These are phyloP conservation scores for Stagonosporopsis tanaceti DNA, from an alignment of 2,329 filamentous ascomycete species.

Conservation along the genomic window DNA sequence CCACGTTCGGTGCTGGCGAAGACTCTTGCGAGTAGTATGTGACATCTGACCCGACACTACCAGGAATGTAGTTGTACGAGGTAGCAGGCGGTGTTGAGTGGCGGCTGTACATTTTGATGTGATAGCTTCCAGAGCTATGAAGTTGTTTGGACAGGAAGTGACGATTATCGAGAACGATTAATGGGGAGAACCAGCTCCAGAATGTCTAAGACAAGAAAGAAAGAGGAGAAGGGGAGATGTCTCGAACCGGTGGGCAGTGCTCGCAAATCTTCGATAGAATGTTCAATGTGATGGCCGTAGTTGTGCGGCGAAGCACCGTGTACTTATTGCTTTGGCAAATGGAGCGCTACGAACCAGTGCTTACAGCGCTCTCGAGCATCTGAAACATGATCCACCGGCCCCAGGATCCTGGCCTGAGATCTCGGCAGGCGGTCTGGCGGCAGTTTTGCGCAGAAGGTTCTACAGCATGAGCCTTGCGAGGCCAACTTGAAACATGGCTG, in stretches of 20 bases:
- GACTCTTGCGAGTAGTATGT: conserved; percentile 72
- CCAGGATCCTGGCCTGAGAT: conserved; percentile 35
- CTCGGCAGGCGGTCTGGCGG: conserved; percentile 41
- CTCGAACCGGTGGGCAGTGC: conserved; percentile 45
- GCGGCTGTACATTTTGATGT: conserved; percentile 52
- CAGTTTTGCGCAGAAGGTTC: conserved; percentile 38
- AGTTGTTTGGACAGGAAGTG: conserved; percentile 16
- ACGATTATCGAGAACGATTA: conserved; percentile 51
- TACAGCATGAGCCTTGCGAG: conserved; percentile 40
- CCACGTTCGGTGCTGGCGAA: conserved; percentile 71
- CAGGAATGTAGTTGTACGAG: conserved; percentile 49
- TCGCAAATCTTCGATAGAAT: conserved; percentile 18
- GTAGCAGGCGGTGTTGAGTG: conserved; percentile 56
- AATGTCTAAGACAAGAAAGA: conserved; percentile 52
- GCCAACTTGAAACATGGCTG: conserved; percentile 48
- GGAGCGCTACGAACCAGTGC: conserved; percentile 43
- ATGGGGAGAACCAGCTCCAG: conserved; percentile 56
- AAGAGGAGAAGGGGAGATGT: conserved; percentile 48
- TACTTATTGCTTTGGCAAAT: conserved; percentile 46
- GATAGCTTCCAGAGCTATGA: conserved; percentile 49
- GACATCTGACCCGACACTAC: conserved; percentile 60
- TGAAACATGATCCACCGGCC: conserved; percentile 52
- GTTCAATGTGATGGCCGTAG: conserved; percentile 23
- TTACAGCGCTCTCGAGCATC: conserved; percentile 46
- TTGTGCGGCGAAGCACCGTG: conserved; percentile 47